A percentile compares a stretch with the other conserved stretches of the same genome.
These are phyloP conservation scores for Henckelia pumila DNA, from an alignment of 257 asterid species.

Conservation along the genomic window DNA sequence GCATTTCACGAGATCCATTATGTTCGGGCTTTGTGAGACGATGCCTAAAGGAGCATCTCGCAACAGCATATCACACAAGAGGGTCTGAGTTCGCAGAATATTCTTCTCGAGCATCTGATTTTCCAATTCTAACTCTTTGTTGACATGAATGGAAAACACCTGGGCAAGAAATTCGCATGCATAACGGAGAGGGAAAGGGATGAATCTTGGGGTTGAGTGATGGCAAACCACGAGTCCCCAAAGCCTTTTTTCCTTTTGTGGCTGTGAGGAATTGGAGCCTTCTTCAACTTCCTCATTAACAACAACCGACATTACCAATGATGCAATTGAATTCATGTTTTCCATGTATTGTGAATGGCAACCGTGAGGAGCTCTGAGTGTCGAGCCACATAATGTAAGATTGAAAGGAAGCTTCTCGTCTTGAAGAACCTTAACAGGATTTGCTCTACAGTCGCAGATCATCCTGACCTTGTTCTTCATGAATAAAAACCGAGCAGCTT, in stretches of 20 bases:
- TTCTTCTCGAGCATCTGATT: constrained; percentile 85
- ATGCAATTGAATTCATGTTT: constrained; percentile 88
- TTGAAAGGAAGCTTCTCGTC: constrained; percentile 74
- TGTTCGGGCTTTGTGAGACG: constrained; percentile 79
- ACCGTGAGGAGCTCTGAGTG: constrained; percentile 87
- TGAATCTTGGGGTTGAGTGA: constrained; percentile 80
- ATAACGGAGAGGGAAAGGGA: constrained; percentile 94
- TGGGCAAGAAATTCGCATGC: constrained; percentile 96
- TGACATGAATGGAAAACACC: constrained; percentile 86
- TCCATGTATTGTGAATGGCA: constrained; percentile 96
- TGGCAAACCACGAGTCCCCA: constrained; percentile 99
- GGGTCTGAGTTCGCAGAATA: constrained; percentile 78
- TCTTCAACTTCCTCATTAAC: constrained; percentile 82
- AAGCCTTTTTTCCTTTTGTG: constrained; percentile 66
- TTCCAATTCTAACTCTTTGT: constrained; percentile 81
- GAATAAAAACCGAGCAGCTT: constrained; percentile 91
- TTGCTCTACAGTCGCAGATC: constrained; percentile 89
- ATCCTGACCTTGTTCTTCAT: constrained; percentile 95
- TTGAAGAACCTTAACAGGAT: constrained; percentile 71
- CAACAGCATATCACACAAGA: constrained; percentile 85
- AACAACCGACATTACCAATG: constrained; percentile 88
- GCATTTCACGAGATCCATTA: constrained; percentile 88
- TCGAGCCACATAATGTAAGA: constrained; percentile 86
- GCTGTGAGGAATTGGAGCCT: constrained; percentile 44
- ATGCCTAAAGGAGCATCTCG: constrained; percentile 87